phyloP scores from a whole-genome alignment of 2,329 filamentous ascomycete species.

The Calonectria multiphialidica region DNA sequence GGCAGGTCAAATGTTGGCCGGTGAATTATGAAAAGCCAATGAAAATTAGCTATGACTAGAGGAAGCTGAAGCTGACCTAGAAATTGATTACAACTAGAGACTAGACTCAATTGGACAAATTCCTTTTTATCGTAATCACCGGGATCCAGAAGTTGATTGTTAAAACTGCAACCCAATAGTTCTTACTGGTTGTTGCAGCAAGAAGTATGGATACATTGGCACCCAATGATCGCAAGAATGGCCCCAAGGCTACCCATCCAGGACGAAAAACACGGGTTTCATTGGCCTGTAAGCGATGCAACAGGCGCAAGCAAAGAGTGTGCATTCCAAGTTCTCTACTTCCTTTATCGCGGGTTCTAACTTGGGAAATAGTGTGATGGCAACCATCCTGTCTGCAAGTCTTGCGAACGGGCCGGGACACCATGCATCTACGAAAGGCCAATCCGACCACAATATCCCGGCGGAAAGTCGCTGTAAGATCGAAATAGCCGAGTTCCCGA shows the following conservation, averaged over 20 bases:
- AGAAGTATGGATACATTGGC: not conserved
- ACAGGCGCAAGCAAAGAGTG: not conserved
- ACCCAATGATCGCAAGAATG: not conserved
- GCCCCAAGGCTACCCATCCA: not conserved
- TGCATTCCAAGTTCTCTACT: not conserved
- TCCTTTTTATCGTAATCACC: not conserved
- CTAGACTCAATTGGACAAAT: not conserved
- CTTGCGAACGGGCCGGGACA: constrained; percentile 36
- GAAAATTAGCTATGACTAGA: not conserved
- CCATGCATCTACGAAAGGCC: constrained; percentile 41
- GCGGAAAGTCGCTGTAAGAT: constrained; percentile 36
- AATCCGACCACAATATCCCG: constrained; percentile 42
- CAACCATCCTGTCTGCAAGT: constrained; percentile 39
- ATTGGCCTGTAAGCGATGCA: not conserved
- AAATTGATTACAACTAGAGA: not conserved
- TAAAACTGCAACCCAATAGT: not conserved
- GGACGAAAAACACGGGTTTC: not conserved
- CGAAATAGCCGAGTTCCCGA: too few species aligned
- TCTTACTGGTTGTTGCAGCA: not conserved
- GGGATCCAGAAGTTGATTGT: not conserved
- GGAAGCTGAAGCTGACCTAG: not conserved
- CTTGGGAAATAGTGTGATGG: constrained; percentile 27
- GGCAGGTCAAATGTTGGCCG: too few species aligned
- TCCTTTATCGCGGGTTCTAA: not conserved
- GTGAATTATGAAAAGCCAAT: not conserved